A percentile compares a stretch with the other conserved stretches of the same genome.
phyloP scores from a whole-genome alignment of 73 alveolate species.

The Stentor roeselii region DNA sequence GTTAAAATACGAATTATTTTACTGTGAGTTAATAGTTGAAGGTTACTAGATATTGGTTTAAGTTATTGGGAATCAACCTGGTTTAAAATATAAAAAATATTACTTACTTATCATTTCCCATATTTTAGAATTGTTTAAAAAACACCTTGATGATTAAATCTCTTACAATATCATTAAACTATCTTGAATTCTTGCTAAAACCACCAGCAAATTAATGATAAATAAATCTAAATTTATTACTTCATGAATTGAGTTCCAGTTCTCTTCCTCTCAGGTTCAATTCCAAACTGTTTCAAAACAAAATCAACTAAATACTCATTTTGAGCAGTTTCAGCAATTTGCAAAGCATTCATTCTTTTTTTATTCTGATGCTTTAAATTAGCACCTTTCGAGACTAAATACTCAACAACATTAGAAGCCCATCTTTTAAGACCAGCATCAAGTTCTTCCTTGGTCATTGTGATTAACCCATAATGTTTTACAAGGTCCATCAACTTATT shows the following conservation, averaged over 20 bases:
- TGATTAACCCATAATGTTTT: neutral
- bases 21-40: too few relatives aligned
- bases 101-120: too few relatives aligned
- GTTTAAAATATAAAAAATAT: too few relatives aligned
- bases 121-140: too few relatives aligned
- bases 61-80: too few relatives aligned
- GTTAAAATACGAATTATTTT: too few relatives aligned
- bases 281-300: neutral
- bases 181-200: too few relatives aligned
- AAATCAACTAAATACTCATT: neutral
- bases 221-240: too few relatives aligned
- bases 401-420: conserved; percentile 18
- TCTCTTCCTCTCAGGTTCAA: neutral
- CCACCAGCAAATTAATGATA: too few relatives aligned
- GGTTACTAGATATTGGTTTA: too few relatives aligned
- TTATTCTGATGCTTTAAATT: neutral
- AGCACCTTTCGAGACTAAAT: neutral
- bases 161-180: too few relatives aligned
- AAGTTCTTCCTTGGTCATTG: neutral
- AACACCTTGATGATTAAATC: too few relatives aligned
- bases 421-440: neutral
- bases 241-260: neutral
- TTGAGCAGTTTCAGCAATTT: neutral
- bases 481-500: neutral
- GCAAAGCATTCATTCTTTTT: neutral